Evolutionary conservation across 106 monocot species (phyloP), one percentile per base, ranked within the genome.

Genomic region (Phalaenopsis equestris): DNA sequence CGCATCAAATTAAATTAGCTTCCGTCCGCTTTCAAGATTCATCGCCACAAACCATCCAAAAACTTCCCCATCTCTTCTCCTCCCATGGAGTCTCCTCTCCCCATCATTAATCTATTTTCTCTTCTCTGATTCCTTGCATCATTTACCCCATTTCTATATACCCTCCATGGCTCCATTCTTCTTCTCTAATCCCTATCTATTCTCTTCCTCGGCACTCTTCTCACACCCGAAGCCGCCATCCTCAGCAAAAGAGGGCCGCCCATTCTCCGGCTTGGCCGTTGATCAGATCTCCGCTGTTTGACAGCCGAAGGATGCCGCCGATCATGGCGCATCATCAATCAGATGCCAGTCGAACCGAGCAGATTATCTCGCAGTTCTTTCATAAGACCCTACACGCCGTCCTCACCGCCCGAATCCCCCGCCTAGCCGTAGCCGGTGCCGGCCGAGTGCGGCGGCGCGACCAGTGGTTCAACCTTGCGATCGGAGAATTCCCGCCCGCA

Each of bases 401-500:
- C 64, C 87, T 99, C 88, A 73, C 84, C 74, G 79, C 90, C 72
- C 86, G 99, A 76, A 83, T 93, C 78, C 98, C 94, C 48, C 75
- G 77, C 55, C 78, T 88, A 19, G 1, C 39, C 79, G 75, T 49
- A 45, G 39, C 67, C 45, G 19, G 47, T 75, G n/a, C 21, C 38
- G 18, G 56, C 67, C 73, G 78, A 15, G 23, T 78, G 30, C 64
- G 82, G 56, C 87, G 87, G 79, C 79, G 87, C 10, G 95, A 99
- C 81, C 87, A 93, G 0, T 95, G 95, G 99, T 99, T 99, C 89
- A 93, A 93, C 67, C 93, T 99, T 82, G 85, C 95, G 52, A 86
- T 99, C 75, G 87, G 85, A 42, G 91, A 93, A 9, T 88, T 87
- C 23, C 91, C 95, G 15, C 55, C 93, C 0, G 45, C 88, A 2